Conservation (phyloP, 352 stramenopile genomes). For the Phytophthora sp. region DNA sequence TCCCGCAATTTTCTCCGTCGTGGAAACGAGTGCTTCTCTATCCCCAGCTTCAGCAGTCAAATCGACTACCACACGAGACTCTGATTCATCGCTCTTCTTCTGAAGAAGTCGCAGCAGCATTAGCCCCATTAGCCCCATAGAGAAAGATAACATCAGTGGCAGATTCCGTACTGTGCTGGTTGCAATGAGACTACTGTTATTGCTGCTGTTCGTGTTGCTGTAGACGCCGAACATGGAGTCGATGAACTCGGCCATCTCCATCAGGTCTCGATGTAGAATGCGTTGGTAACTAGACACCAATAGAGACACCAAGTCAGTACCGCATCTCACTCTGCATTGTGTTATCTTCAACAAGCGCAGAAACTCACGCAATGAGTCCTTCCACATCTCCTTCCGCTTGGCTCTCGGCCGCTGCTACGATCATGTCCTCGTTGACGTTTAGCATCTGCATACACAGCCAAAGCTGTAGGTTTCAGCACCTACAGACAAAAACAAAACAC, state of each 20-base stretch:
- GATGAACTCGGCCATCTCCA: conserved; percentile 86
- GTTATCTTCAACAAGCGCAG: background rate
- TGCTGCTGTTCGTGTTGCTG: conserved; percentile 36
- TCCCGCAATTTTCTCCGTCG: background rate
- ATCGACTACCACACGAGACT: conserved; percentile 17
- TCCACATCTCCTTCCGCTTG: conserved; percentile 60
- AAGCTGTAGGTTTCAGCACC: background rate
- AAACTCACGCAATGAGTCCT: conserved; percentile 58
- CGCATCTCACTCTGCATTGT: background rate
- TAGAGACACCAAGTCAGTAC: conserved; percentile 24
- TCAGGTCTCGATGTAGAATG: conserved; percentile 72
- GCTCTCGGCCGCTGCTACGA: conserved; percentile 61
- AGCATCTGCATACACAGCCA: conserved; percentile 58
- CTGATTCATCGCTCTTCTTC: conserved; percentile 13
- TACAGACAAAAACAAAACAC: background rate
- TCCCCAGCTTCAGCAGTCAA: conserved; percentile 16
- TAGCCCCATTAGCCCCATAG: background rate
- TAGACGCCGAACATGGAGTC: conserved; percentile 83
- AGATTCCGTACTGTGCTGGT: conserved; percentile 11
- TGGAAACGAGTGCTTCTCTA: background rate
- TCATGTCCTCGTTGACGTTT: conserved; percentile 75
- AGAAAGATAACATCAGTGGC: background rate
- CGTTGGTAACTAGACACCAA: conserved; percentile 60
- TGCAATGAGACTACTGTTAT: background rate
- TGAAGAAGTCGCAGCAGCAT: background rate